Base-by-base conservation (phyloP, 192 early-diverging fungal genomes). In the Gryganskiella cystojenkinii region DNA sequence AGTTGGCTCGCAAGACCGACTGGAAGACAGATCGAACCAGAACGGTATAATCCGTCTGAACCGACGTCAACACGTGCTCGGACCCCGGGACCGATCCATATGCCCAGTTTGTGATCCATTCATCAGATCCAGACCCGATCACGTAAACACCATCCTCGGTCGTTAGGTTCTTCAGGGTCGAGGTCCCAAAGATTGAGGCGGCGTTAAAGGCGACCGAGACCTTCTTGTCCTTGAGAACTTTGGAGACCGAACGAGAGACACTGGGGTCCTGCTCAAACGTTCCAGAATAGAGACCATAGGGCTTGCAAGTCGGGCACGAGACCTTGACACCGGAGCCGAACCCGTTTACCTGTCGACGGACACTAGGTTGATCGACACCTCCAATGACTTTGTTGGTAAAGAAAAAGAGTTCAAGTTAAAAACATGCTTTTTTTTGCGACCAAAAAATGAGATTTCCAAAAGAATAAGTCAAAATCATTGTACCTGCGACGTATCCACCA, bases 91-190 rank as follows among this genome's bases (percentile, higher is more conserved):
- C 79, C 5, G 79, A 81, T 1, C 79, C 79, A 37, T 67, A 68
- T 1, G 79, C 79, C 79, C 79, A 81, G 28, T 81, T 81, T 0
- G 79, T 81, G n/a, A 81, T 50, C 79, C 79, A 81, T 57, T 81
- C 79, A 40, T 81, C 79, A 0, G 64, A 74, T 0, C 70, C 71
- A 11, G 64, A 71, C 20, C 79, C 79, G 43, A 81, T 81, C 14
- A 53, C 79, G 40, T 73, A 72, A 14, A 68, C 50, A 1, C 80
- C 80, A 9, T 73, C 54, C 27, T 74, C 59, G 0, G 66, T 74
- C 19, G 80, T 81, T 22, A 81, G 51, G 46, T 73, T 71, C 43
- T 81, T 81, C 43, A 81, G 65, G 0, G 61, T 64, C 43, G 59
- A 31, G 17, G 80, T 81, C 2, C 80, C 80, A 56, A 73, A 69